Evolutionary conservation across 2,329 filamentous ascomycete species (phyloP).

Genomic region (Arthrobotrys conoides): DNA sequence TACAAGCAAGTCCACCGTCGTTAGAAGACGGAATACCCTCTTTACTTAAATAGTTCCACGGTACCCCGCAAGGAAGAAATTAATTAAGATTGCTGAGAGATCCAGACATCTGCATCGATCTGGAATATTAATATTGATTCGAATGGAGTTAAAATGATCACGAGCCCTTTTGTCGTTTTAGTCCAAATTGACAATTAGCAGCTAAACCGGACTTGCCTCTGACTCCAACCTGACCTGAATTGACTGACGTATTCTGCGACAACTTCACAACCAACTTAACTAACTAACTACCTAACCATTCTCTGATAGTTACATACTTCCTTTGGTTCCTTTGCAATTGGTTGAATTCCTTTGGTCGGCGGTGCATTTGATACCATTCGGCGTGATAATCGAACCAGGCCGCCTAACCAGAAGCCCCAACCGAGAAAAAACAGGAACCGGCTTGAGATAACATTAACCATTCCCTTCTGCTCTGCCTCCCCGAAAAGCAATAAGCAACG

Average conservation of each 20-base stretch:
- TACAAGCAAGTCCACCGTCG: constrained; percentile 5
- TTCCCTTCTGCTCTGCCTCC: background rate
- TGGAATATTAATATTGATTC: background rate
- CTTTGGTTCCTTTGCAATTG: background rate
- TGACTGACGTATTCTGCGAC: constrained; percentile 14
- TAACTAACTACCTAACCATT: too few relatives aligned
- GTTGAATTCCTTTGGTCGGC: constrained; percentile 29
- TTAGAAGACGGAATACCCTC: constrained; percentile 3
- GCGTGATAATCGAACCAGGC: constrained; percentile 31
- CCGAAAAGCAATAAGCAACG: constrained; percentile 11
- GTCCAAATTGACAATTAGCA: background rate
- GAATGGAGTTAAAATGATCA: constrained; percentile 21
- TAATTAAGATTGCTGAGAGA: background rate
- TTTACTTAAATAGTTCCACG: background rate
- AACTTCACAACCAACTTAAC: too few relatives aligned
- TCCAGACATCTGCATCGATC: background rate
- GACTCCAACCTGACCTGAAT: background rate
- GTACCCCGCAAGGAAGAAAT: background rate
- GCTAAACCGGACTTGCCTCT: background rate
- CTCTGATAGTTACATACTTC: too few relatives aligned
- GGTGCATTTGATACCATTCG: constrained; percentile 17
- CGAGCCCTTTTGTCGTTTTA: constrained; percentile 16
- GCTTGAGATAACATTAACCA: background rate
- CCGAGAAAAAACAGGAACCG: constrained; percentile 25
- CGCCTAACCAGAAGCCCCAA: constrained; percentile 25